Base-by-base conservation (phyloP, 1,284 basidiomycete genomes). In the Coniferiporia weirii region DNA sequence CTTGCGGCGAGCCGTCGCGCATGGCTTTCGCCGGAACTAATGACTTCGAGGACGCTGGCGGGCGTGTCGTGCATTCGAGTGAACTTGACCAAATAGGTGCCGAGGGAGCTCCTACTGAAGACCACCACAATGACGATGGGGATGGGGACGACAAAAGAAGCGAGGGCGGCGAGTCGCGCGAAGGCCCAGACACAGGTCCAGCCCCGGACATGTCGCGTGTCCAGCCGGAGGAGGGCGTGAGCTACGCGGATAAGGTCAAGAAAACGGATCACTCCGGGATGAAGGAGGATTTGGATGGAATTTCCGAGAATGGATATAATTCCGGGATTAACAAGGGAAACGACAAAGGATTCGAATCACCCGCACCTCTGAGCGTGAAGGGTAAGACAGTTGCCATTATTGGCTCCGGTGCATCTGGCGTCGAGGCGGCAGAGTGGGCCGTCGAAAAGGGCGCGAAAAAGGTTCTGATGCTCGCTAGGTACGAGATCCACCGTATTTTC, bases 341-440 rank as follows among this genome's bases (percentile, higher is more conserved):
- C 15, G 71, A 85, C n/a, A 65, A 82, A 1, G 84, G 86, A 65
- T 84, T 82, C 0, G 80, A 78, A 0, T 71, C 82, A 63, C 76
- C 85, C 9, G 78, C 80, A 62, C 66, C 67, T 15, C 67, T 68
- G 5, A 70, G 73, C 53, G 70, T 69, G 15, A 67, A 72, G 7
- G 81, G 76, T 0, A 83, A 83, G 70, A 76, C 72, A 15, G 71
- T 82, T 2, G 72, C 79, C 10, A 74, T 84, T 1, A 72, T 87
- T 22, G 84, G 84, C 0, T 79, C 79, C 44, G 83, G 83, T 0
- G 84, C 84, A 0, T 81, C 78, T 52, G 83, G 80, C 7, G 79
- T 85, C 15, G 84, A 86, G 65, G 79, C 82, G 1, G 79, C 82
- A n/a, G 83, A 85, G 65, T 76, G 79, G 1, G 77, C 77, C 0